Base-by-base conservation (phyloP, 2,329 filamentous ascomycete species). In the Exserohilum turcica region DNA sequence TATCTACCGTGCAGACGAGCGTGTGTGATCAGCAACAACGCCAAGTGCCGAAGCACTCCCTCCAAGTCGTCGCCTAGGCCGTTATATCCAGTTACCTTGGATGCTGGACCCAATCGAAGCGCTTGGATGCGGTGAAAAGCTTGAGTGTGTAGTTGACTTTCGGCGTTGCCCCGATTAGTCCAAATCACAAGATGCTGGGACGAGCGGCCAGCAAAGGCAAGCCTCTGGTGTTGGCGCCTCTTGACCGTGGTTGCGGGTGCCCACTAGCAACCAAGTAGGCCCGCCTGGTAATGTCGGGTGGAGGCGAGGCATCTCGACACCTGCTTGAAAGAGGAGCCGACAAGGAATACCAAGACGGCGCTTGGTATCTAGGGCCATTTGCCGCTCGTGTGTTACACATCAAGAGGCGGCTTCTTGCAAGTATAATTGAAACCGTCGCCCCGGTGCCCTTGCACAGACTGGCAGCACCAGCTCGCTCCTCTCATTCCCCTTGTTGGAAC, bases 11-110 rank as follows among this genome's bases (percentile, higher is more conserved):
- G 43, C 31, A 48, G 27, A 29, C 37, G n/a, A 28, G 45, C n/a
- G 12, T 32, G 35, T 59, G 47, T 36, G 62, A 66, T 66, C 65
- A 44, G 39, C 61, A 29, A 27, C 29, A 27, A 33, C 49, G 68
- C 67, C 67, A 67, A 70, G 68, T 56, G 39, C 15, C 56, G 58
- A 67, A 64, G 64, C 63, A 66, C 46, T 53, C 27, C 29, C 46
- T 37, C 28, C 58, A 61, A 52, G 61, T 45, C 50, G 49, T 53
- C 43, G 39, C 35, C 55, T 63, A 61, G 62, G 60, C 59, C 52
- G 40, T 43, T 52, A 35, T 40, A 54, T 52, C 48, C 48, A 52
- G 32, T 60, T 63, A 45, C 55, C 42, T 46, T 43, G 43, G 32
- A 37, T 27, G 61, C 68, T 64, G 60, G 64, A 58, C 52, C 51